Conservation (phyloP, 1,284 basidiomycete genomes). For the Polyporus tsugae region DNA sequence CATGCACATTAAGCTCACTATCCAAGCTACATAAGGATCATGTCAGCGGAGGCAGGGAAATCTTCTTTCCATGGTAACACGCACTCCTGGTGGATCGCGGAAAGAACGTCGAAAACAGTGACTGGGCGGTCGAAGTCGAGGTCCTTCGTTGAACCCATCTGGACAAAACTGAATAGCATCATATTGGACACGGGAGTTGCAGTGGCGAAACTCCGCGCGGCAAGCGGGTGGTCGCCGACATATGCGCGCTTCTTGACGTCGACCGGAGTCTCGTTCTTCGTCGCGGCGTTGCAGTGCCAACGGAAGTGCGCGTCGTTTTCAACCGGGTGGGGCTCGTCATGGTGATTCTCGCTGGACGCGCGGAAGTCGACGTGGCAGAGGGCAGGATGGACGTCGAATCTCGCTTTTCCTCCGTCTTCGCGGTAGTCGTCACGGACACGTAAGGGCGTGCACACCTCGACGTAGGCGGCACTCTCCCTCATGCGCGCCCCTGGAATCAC, state of each 20-base stretch:
- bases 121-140: not conserved
- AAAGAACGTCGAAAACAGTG: not conserved
- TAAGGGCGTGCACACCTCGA: not conserved
- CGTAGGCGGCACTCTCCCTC: not conserved
- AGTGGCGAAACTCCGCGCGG: slow-evolving; percentile 16
- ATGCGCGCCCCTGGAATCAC: slow-evolving; percentile 1
- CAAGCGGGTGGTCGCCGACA: slow-evolving; percentile 5
- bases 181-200: slow-evolving; percentile 3
- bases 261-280: not conserved
- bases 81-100: too few species aligned
- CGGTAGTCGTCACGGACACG: not conserved
- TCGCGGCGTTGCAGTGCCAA: not conserved
- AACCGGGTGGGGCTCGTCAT: not conserved
- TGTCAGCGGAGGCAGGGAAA: too few species aligned
- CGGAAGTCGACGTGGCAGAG: slow-evolving; percentile 11
- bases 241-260: not conserved
- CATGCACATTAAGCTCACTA: too few species aligned
- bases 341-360: not conserved
- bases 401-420: not conserved
- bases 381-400: not conserved
- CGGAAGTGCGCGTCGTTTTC: slow-evolving; percentile 10
- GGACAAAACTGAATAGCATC: not conserved
- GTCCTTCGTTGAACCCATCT: not conserved
- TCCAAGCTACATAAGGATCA: too few species aligned
- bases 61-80: too few species aligned